Evolutionary conservation across 2,329 filamentous ascomycete species (phyloP).

Genomic region (Dryadomyces quercus-mongolicae): DNA sequence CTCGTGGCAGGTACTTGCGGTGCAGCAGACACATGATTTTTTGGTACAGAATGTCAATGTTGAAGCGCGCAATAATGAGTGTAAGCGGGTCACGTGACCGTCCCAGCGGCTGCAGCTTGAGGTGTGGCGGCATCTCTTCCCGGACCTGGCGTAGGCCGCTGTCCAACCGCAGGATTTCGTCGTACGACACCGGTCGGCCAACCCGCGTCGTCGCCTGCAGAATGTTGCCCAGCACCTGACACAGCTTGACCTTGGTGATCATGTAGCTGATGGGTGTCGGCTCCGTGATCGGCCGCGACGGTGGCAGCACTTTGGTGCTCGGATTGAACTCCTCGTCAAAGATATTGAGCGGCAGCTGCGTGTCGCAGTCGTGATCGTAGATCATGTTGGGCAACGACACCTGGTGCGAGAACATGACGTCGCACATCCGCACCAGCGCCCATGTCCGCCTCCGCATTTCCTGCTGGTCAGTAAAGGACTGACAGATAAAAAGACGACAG

Average conservation of each 20-base stretch:
- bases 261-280: slow-evolving; percentile 69
- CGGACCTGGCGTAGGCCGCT: slow-evolving; percentile 47
- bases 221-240: slow-evolving; percentile 58
- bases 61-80: slow-evolving; percentile 74
- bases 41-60: slow-evolving; percentile 73
- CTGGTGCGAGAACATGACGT: slow-evolving; percentile 69
- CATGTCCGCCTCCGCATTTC: slow-evolving; percentile 62
- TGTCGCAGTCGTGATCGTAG: slow-evolving; percentile 62
- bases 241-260: slow-evolving; percentile 59
- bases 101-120: slow-evolving; percentile 64
- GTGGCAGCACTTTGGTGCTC: slow-evolving; percentile 53
- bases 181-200: slow-evolving; percentile 44
- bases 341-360: slow-evolving; percentile 62
- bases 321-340: slow-evolving; percentile 72
- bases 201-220: slow-evolving; percentile 51
- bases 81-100: slow-evolving; percentile 71
- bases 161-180: slow-evolving; percentile 53
- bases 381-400: slow-evolving; percentile 57
- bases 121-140: slow-evolving; percentile 63
- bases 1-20: slow-evolving; percentile 70
- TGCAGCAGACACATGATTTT: slow-evolving; percentile 86
- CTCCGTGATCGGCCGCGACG: slow-evolving; percentile 54
- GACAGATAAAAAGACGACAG: not conserved
- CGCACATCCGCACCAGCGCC: slow-evolving; percentile 60
- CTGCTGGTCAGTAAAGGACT: slow-evolving; percentile 15